Percentiles rank a stretch among this genome's conserved stretches.
These are phyloP conservation scores for Cercospora sp. DNA, from an alignment of 2,329 filamentous ascomycete genomes.

Conservation along the genomic window DNA sequence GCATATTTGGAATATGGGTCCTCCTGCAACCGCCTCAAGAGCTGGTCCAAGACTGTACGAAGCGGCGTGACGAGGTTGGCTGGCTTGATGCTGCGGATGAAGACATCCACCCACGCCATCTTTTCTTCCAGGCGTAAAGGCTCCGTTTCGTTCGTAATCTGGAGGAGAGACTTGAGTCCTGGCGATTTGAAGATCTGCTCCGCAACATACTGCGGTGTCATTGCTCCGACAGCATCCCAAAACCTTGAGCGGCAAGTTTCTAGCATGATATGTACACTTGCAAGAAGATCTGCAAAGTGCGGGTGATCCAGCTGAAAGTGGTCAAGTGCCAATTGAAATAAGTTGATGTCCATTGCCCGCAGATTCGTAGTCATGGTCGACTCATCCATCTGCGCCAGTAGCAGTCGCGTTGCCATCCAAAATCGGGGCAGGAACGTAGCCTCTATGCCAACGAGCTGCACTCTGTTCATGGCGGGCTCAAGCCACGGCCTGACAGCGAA, in stretches of 20 bases:
- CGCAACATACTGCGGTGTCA: slow-evolving; percentile 76
- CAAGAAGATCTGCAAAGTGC: slow-evolving; percentile 68
- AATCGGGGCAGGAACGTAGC: slow-evolving; percentile 65
- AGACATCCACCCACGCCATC: slow-evolving; percentile 75
- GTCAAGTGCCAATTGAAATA: slow-evolving; percentile 61
- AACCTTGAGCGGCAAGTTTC: slow-evolving; percentile 76
- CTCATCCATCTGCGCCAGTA: slow-evolving; percentile 72
- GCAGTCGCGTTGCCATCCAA: slow-evolving; percentile 74
- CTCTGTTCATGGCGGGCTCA: slow-evolving; percentile 63
- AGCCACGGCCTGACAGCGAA: slow-evolving; percentile 80
- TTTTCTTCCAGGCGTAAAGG: slow-evolving; percentile 56
- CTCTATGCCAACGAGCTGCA: slow-evolving; percentile 57
- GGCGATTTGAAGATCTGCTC: slow-evolving; percentile 79
- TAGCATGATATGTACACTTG: slow-evolving; percentile 69
- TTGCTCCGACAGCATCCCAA: slow-evolving; percentile 83
- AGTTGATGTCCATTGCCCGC: slow-evolving; percentile 73
- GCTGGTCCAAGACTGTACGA: slow-evolving; percentile 72
- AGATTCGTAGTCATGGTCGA: slow-evolving; percentile 76
- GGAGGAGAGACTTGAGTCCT: slow-evolving; percentile 62
- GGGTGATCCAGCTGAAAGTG: slow-evolving; percentile 57
- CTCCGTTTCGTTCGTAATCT: slow-evolving; percentile 56
- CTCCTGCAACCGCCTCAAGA: slow-evolving; percentile 67
- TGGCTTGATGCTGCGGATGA: slow-evolving; percentile 74
- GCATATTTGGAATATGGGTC: slow-evolving; percentile 58
- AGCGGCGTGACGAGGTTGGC: slow-evolving; percentile 78